Percentiles rank a stretch among this genome's conserved stretches.
Conservation (phyloP, 1,284 basidiomycete genomes). For the Rhodotorula mucilaginosa region DNA sequence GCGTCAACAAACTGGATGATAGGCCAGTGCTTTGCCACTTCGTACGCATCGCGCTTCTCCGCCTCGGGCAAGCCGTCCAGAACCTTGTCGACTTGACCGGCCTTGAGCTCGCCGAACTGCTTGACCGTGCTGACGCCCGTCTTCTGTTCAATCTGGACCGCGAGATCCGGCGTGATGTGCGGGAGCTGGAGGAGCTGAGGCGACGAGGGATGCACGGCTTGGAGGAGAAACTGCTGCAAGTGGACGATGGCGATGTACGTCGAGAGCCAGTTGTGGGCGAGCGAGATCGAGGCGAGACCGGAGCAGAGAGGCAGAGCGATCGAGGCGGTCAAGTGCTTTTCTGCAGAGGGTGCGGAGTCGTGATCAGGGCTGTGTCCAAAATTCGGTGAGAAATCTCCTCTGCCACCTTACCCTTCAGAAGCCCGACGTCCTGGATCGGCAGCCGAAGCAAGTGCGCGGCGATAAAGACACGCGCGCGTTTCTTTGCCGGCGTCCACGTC, state of each 20-base stretch:
- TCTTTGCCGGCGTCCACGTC: slow-evolving; percentile 33
- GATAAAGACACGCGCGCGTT: slow-evolving; percentile 68
- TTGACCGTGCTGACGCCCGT: slow-evolving; percentile 51
- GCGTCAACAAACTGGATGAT: slow-evolving; percentile 78
- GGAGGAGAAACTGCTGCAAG: slow-evolving; percentile 77
- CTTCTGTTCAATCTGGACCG: slow-evolving; percentile 47
- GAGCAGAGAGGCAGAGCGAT: slow-evolving; percentile 56
- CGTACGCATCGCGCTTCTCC: slow-evolving; percentile 61
- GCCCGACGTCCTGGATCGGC: slow-evolving; percentile 58
- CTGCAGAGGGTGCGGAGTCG: slow-evolving; percentile 17
- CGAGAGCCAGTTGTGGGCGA: slow-evolving; percentile 87
- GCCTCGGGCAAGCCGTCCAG: slow-evolving; percentile 56
- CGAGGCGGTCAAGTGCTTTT: slow-evolving; percentile 42
- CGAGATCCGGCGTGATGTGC: slow-evolving; percentile 54
- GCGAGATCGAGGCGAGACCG: slow-evolving; percentile 77
- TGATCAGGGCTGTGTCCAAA: no score
- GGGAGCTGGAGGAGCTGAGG: slow-evolving; percentile 72
- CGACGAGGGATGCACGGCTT: slow-evolving; percentile 67
- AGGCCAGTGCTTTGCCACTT: slow-evolving; percentile 72
- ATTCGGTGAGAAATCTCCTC: not conserved
- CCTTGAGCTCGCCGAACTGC: slow-evolving; percentile 38
- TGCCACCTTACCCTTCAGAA: slow-evolving; percentile 62
- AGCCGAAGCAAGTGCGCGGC: slow-evolving; percentile 84
- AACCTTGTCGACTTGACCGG: slow-evolving; percentile 47
- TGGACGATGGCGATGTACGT: slow-evolving; percentile 77